Evolutionary conservation across 768 basidiomycete genomes (phyloP).

Genomic region (Lepiota brunneoincarnata): DNA sequence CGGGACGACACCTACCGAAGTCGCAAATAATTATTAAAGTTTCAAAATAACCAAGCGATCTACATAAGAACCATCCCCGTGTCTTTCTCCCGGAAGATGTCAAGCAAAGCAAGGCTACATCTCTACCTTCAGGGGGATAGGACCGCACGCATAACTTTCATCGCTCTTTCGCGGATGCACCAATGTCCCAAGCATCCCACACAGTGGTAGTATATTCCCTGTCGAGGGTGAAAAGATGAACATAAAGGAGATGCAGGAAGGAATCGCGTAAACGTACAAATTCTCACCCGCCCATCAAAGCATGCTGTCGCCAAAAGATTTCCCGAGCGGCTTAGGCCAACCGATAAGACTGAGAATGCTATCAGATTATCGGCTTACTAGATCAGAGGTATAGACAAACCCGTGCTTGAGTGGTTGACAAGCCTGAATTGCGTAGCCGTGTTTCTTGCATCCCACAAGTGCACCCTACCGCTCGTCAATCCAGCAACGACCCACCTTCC

Average conservation of each 20-base stretch:
- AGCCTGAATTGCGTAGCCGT: conserved; percentile 70
- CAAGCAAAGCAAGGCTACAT: conserved; percentile 18
- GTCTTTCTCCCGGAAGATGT: conserved; percentile 47
- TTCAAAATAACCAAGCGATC: conserved; percentile 39
- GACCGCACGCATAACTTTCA: background rate
- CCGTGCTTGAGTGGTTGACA: conserved; percentile 39
- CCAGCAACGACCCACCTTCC: conserved; percentile 81
- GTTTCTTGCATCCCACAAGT: conserved; percentile 67
- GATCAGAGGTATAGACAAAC: conserved; percentile 1
- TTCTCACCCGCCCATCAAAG: conserved; percentile 32
- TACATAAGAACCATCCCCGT: conserved; percentile 47
- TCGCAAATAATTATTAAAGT: conserved; percentile 64
- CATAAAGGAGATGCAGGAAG: background rate
- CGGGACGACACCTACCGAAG: conserved; percentile 44
- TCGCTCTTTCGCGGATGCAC: background rate
- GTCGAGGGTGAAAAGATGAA: no score
- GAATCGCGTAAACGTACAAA: conserved; percentile 22
- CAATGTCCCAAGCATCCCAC: no score
- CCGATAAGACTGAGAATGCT: conserved; percentile 23
- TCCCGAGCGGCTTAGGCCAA: conserved; percentile 30
- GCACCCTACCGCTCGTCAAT: conserved; percentile 74
- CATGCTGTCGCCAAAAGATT: conserved; percentile 30
- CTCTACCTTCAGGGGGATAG: conserved; percentile 11
- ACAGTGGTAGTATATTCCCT: no score
- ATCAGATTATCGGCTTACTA: background rate